Base-by-base conservation (phyloP, 495 filamentous ascomycete genomes). In the Penicillium diatomitis region DNA sequence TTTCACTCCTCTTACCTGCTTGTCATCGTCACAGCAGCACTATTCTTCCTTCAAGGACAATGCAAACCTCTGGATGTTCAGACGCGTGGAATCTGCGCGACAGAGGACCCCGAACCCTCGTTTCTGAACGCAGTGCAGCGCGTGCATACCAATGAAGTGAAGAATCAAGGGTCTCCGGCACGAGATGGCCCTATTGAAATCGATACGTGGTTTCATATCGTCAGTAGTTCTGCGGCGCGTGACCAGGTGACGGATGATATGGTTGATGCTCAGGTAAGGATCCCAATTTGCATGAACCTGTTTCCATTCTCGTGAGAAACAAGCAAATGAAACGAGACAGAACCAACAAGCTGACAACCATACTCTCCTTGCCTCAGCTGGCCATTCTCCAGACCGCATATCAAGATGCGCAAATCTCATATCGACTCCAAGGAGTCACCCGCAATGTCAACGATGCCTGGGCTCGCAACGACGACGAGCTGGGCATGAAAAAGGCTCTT, bases 401-500 rank as follows among this genome's bases (percentile, higher is more conserved):
- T 47, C 45, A 50, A 32, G 64, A 69, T 46, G 60, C 69, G 1
- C 53, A 57, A 20, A 76, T 78, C 35, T 55, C 74, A 5, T 81
- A 87, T 38, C 72, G 71, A 9, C 56, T 90, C n/a, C 70, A 81
- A 56, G 79, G 82, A 39, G 67, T 88, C 28, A 82, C 86, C 20
- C 85, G 85, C 50, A 85, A 83, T 8, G 73, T 87, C 54, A 88
- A 85, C 57, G 82, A 85, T 48, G 72, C 75, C 10, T 85, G 86
- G 56, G 74, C 88, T 30, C 74, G 77, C n/a, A 75, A 80, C 37
- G 58, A 76, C 9, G 77, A 84, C 34, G 83, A 84, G 33, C 50
- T 74, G 2, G 74, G 77, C 2, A 77, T 84, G 58, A 90, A 89
- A 53, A 60, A 79, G 4, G 70, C 78, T 4, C 73, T 90, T 3